Percentiles rank a stretch among this genome's conserved stretches.
Conservation (phyloP, 2,329 filamentous ascomycete genomes). For the Piedraia hortae region DNA sequence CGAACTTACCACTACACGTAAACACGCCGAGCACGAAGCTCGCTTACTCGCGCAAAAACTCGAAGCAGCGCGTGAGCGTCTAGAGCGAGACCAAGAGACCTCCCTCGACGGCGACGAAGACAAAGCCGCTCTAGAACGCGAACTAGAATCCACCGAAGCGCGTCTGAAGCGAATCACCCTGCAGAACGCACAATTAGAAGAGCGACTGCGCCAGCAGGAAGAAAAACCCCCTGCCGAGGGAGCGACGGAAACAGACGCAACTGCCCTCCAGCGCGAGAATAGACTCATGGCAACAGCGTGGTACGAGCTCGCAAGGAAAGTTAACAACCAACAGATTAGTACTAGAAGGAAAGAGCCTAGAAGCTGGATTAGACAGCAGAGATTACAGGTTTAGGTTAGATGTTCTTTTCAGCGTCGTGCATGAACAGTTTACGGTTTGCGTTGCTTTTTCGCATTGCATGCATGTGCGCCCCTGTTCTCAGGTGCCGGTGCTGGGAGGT, state of each 20-base stretch:
- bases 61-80: slow-evolving; percentile 20
- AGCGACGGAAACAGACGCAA: slow-evolving; percentile 19
- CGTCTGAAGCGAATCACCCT: slow-evolving; percentile 11
- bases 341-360: slow-evolving; percentile 46
- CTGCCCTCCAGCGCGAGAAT: slow-evolving; percentile 51
- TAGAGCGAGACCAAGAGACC: slow-evolving; percentile 20
- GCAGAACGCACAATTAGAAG: slow-evolving; percentile 10
- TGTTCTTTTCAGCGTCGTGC: too few species aligned
- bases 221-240: slow-evolving; percentile 5
- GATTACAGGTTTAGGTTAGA: too few species aligned
- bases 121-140: slow-evolving; percentile 10
- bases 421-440: too few species aligned
- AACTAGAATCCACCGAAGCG: slow-evolving; percentile 10
- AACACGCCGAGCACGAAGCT: slow-evolving; percentile 21
- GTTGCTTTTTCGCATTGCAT: too few species aligned
- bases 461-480: too few species aligned
- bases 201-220: slow-evolving; percentile 8
- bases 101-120: slow-evolving; percentile 15
- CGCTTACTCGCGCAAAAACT: slow-evolving; percentile 19
- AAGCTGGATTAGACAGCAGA: slow-evolving; percentile 67
- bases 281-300: slow-evolving; percentile 56
- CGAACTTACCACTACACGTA: slow-evolving; percentile 21
- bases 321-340: slow-evolving; percentile 63
- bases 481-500: too few species aligned
- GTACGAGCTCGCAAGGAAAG: slow-evolving; percentile 52